Evolutionary conservation across 2,329 filamentous ascomycete genomes (phyloP).

Genomic region (Monilinia polystroma): DNA sequence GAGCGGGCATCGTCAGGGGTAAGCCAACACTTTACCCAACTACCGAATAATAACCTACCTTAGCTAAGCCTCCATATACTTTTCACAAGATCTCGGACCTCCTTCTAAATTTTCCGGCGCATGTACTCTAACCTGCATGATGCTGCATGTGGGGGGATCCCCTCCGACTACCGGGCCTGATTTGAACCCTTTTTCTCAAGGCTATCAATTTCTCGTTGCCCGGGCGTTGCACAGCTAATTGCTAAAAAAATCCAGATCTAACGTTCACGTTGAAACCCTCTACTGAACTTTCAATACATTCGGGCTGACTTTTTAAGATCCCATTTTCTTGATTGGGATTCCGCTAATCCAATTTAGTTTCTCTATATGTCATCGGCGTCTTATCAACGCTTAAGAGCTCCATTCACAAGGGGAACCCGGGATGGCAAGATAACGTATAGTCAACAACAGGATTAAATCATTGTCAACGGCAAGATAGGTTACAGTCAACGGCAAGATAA

Average conservation of each 20-base stretch:
- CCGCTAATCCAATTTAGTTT: not conserved
- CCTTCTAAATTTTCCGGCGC: slow-evolving; percentile 6
- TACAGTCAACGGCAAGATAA: not conserved
- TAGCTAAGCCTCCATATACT: not conserved
- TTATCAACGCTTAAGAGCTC: not conserved
- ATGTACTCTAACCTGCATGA: not conserved
- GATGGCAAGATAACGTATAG: not conserved
- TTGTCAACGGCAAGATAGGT: no score
- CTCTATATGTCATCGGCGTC: not conserved
- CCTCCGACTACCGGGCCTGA: not conserved
- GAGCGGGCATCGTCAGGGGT: not conserved
- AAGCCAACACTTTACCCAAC: not conserved
- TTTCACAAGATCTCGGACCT: not conserved
- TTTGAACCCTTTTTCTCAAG: not conserved
- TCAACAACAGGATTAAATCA: no score
- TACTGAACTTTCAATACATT: not conserved
- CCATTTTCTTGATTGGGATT: not conserved
- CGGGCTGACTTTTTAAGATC: not conserved
- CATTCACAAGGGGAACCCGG: not conserved
- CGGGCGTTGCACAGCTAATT: not conserved
- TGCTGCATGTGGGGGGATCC: not conserved
- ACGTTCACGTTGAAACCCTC: not conserved
- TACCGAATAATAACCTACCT: slow-evolving; percentile 12
- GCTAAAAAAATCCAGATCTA: not conserved
- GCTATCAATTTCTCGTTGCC: not conserved